Evolutionary conservation across 257 asterid genomes (phyloP).

Genomic region (Capsicum chinense): DNA sequence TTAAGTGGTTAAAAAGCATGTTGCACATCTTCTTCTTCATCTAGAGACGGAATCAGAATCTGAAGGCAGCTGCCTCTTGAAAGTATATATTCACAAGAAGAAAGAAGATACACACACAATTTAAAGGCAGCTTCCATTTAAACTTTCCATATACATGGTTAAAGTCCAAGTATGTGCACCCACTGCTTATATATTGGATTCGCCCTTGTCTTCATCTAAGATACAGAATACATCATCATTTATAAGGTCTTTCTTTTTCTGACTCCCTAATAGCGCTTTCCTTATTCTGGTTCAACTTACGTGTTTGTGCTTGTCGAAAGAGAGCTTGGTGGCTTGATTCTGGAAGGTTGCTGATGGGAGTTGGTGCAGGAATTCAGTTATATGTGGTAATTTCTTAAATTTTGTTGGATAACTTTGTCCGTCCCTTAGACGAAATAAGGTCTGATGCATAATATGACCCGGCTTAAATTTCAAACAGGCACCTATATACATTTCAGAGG

Average conservation of each 20-base stretch:
- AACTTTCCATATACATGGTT: neutral
- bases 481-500: constrained; percentile 41
- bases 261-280: neutral
- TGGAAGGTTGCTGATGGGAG: constrained; percentile 37
- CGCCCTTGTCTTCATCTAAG: neutral
- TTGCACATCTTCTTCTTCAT: neutral
- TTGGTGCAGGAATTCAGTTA: constrained; percentile 35
- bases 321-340: constrained; percentile 39
- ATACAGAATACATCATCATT: neutral
- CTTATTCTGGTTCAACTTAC: neutral
- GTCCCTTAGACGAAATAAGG: too few species aligned
- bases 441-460: neutral
- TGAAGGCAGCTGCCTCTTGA: neutral
- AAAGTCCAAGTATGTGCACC: neutral
- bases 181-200: neutral
- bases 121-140: neutral
- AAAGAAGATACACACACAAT: neutral
- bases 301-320: constrained; percentile 26
- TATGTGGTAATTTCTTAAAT: constrained; percentile 36
- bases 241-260: neutral
- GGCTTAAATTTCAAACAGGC: constrained; percentile 29
- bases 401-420: neutral
- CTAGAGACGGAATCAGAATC: neutral
- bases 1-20: neutral
- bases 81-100: neutral